These are phyloP conservation scores for Aspergillus hiratsukae DNA, from an alignment of 2,329 filamentous ascomycete genomes.

Conservation along the genomic window DNA sequence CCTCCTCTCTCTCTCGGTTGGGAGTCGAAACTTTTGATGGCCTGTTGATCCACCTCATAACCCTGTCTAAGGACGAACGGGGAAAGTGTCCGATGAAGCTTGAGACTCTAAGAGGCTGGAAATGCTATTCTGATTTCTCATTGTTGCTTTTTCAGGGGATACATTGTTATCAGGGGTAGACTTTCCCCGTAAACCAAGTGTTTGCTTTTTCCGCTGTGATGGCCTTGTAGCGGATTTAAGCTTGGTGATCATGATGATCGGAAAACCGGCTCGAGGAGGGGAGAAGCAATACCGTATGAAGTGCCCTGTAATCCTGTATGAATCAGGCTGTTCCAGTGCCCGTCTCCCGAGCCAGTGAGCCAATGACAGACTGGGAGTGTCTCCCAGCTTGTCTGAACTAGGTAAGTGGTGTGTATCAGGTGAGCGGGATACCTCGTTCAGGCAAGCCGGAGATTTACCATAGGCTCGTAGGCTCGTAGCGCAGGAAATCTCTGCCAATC, in stretches of 20 bases:
- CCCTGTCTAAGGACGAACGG: background rate
- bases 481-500: background rate
- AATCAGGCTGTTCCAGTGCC: too few species aligned
- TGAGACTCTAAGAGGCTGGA: background rate
- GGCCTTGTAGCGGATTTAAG: background rate
- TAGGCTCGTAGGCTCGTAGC: background rate
- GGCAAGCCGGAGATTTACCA: background rate
- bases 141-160: background rate
- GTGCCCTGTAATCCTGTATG: too few species aligned
- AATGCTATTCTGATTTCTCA: background rate
- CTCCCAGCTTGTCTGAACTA: background rate
- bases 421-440: background rate
- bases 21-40: background rate
- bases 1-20: slow-evolving; percentile 2
- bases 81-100: background rate
- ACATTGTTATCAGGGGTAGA: background rate
- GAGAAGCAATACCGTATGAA: too few species aligned
- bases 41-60: background rate
- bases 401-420: background rate
- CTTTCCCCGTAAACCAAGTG: background rate
- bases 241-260: background rate
- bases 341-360: too few species aligned
- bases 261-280: background rate
- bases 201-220: background rate
- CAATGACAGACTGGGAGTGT: too few species aligned